These are phyloP conservation scores for Penicillium cosmopolitanum DNA, from an alignment of 495 filamentous ascomycete genomes.

Conservation along the genomic window DNA sequence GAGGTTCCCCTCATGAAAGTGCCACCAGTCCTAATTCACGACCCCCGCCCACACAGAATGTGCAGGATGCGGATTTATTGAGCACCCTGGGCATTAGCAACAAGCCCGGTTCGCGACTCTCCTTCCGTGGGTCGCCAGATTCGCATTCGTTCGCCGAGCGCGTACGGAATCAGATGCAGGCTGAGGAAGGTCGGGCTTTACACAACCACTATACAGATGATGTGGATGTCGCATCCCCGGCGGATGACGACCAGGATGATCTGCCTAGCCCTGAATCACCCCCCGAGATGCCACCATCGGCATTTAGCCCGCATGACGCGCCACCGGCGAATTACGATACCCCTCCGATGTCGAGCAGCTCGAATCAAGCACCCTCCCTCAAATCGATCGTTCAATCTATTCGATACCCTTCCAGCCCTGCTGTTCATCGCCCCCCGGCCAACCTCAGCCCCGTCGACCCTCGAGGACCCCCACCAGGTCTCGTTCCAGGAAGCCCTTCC, in stretches of 20 bases:
- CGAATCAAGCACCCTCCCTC: slow-evolving; percentile 27
- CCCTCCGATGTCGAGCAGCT: slow-evolving; percentile 31
- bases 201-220: slow-evolving; percentile 47
- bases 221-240: slow-evolving; percentile 29
- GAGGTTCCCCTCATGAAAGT: slow-evolving; percentile 15
- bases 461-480: slow-evolving; percentile 27
- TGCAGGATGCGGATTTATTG: slow-evolving; percentile 45
- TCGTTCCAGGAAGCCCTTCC: slow-evolving; percentile 26
- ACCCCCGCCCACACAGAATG: slow-evolving; percentile 34
- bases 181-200: slow-evolving; percentile 72
- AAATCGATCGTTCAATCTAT: slow-evolving; percentile 35
- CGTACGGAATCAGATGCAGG: slow-evolving; percentile 71
- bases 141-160: slow-evolving; percentile 54
- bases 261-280: slow-evolving; percentile 17
- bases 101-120: slow-evolving; percentile 42
- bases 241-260: slow-evolving; percentile 27
- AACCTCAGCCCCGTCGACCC: slow-evolving; percentile 32
- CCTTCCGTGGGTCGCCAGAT: slow-evolving; percentile 46
- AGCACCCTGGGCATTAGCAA: slow-evolving; percentile 34
- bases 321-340: slow-evolving; percentile 29
- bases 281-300: slow-evolving; percentile 9
- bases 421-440: slow-evolving; percentile 11
- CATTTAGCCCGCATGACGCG: slow-evolving; percentile 35
- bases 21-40: slow-evolving; percentile 28
- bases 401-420: slow-evolving; percentile 27